Evolutionary conservation across 2,329 filamentous ascomycete species (phyloP), one percentile per base, ranked within the genome.

Genomic region (Lecanicillium sp.): DNA sequence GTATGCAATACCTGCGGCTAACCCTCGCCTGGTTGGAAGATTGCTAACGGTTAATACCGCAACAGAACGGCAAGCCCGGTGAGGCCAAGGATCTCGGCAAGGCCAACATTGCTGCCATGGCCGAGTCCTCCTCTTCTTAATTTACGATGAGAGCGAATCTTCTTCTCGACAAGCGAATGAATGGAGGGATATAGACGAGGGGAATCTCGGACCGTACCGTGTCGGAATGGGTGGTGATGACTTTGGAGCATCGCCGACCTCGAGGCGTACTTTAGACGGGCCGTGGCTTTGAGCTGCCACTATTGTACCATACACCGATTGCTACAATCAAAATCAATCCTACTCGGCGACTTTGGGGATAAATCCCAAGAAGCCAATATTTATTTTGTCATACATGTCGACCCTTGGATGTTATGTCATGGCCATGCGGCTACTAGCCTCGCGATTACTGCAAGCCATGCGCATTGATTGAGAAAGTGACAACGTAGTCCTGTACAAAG

Each of bases 61-160:
- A 59, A 55, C 65, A 96, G 92, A 87, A 88, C 70, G 92, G 92
- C 74, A 95, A 95, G 80, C 86, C 94, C 72, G 84, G 87, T 62
- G 90, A 96, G 34, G 52, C 71, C 58, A 85, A 85, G 77, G 78
- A 73, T 61, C 69, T 95, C 51, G 77, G 63, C 38, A 63, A 71
- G 30, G 74, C 72, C 55, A 77, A 76, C 58, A 56, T 60, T 38
- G 54, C 59, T 45, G 54, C 52, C 48, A 56, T 57, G 52, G 51
- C 51, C 43, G 56, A 65, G 51, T 51, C 56, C 43, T 57, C 64
- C 43, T 58, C 63, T 11, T 55, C 58, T 38, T 61, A 59, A 54
- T n/a, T n/a, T n/a, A 46, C 40, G 38, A 42, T 40, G 32, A 30
- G 41, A 22, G 35, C 15, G 14, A 33, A n/a, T n/a, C n/a, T 5